These are phyloP conservation scores for Colletotrichum tropicale DNA, from an alignment of 2,329 filamentous ascomycete species.

Conservation along the genomic window DNA sequence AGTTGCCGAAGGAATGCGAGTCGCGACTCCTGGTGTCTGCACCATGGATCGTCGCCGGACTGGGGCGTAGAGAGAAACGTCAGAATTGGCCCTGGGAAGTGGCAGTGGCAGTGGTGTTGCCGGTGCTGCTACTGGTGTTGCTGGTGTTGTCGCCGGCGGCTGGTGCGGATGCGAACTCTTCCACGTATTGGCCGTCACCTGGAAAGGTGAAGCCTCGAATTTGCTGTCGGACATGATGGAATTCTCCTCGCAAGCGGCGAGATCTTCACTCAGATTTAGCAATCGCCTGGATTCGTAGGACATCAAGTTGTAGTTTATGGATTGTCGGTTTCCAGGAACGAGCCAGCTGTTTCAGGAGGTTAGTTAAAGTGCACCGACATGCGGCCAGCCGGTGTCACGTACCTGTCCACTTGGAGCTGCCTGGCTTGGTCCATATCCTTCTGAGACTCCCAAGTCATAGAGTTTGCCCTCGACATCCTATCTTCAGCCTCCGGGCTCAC, in stretches of 20 bases:
- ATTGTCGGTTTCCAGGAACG: constrained; percentile 36
- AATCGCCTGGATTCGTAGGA: constrained; percentile 52
- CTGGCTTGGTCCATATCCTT: constrained; percentile 21
- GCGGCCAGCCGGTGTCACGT: not conserved
- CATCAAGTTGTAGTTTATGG: constrained; percentile 46
- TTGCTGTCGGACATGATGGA: constrained; percentile 38
- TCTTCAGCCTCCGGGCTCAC: constrained; percentile 10
- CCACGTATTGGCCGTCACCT: constrained; percentile 36
- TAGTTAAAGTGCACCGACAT: not conserved
- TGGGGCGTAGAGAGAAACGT: constrained; percentile 51
- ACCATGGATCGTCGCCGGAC: constrained; percentile 52
- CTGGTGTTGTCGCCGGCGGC: not conserved
- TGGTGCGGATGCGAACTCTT: constrained; percentile 38
- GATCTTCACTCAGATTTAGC: constrained; percentile 41
- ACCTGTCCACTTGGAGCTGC: constrained; percentile 19
- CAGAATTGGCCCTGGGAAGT: constrained; percentile 46
- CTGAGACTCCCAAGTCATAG: constrained; percentile 22
- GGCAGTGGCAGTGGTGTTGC: constrained; percentile 15
- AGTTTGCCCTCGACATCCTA: constrained; percentile 20
- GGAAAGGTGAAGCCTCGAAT: constrained; percentile 30
- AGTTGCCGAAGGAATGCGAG: constrained; percentile 31
- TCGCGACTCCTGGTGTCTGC: constrained; percentile 55
- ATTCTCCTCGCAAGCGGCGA: constrained; percentile 31
- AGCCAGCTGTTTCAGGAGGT: constrained; percentile 31
- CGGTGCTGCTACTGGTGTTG: not conserved